These are phyloP conservation scores for Alternaria solani DNA, from an alignment of 2,329 filamentous ascomycete species.

Conservation along the genomic window DNA sequence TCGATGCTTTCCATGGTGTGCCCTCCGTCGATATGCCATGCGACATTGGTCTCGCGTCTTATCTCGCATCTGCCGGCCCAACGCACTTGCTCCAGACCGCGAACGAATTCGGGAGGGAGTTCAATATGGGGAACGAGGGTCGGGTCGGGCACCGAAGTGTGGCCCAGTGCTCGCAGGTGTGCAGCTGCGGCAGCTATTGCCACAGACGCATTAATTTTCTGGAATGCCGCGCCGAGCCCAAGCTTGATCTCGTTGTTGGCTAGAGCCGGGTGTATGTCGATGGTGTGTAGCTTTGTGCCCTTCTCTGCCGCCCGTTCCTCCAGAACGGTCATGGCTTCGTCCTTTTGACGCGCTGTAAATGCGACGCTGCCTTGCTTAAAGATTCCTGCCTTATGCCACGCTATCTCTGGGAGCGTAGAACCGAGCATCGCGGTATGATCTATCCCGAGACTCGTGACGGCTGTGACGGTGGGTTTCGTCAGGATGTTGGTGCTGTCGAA, in stretches of 20 bases:
- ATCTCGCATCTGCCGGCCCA: constrained; percentile 82
- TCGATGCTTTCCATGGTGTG: constrained; percentile 86
- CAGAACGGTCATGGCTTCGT: constrained; percentile 64
- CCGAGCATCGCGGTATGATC: constrained; percentile 87
- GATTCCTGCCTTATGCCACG: constrained; percentile 92
- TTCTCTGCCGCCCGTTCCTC: constrained; percentile 63
- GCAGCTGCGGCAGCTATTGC: constrained; percentile 67
- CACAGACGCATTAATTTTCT: constrained; percentile 69
- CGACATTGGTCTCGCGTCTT: constrained; percentile 61
- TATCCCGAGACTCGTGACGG: constrained; percentile 82
- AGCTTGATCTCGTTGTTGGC: constrained; percentile 58
- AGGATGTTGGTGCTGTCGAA: constrained; percentile 93
- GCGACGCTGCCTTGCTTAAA: constrained; percentile 73
- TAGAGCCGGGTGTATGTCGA: constrained; percentile 59
- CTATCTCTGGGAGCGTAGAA: constrained; percentile 78
- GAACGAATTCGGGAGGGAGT: constrained; percentile 68
- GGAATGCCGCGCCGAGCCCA: constrained; percentile 68
- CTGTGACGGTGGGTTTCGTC: constrained; percentile 71
- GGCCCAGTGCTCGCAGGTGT: constrained; percentile 61
- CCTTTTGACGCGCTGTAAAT: constrained; percentile 68
- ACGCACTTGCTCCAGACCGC: constrained; percentile 71
- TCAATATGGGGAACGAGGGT: constrained; percentile 40
- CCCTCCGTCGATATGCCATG: constrained; percentile 87
- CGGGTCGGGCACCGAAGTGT: constrained; percentile 51
- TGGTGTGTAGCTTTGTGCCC: constrained; percentile 56